Percentiles rank a stretch among this genome's conserved stretches.
phyloP scores from a whole-genome alignment of 192 early-diverging fungal species.

The Spizellomyces punctatus region DNA sequence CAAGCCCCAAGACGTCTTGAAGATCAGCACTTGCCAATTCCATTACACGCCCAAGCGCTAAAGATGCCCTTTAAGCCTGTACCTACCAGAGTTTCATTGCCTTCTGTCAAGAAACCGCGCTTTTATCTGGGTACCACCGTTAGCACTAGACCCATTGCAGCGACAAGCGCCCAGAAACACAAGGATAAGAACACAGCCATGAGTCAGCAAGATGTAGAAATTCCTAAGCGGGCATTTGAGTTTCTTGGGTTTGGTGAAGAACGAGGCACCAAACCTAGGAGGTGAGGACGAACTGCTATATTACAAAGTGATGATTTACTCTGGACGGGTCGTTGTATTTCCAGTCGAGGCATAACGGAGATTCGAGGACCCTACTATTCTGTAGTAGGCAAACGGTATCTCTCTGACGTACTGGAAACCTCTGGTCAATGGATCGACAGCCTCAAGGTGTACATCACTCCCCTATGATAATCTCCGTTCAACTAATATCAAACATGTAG shows the following conservation, averaged over 20 bases:
- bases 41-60: too few relatives aligned
- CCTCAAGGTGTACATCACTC: background rate
- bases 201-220: too few relatives aligned
- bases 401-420: constrained; percentile 2
- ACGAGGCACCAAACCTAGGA: background rate
- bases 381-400: constrained; percentile 1
- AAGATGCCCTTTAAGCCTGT: too few relatives aligned
- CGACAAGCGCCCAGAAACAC: too few relatives aligned
- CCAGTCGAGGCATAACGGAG: constrained; percentile 6
- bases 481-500: background rate
- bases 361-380: constrained; percentile 5
- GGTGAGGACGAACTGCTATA: background rate
- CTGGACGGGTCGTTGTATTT: background rate
- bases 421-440: background rate
- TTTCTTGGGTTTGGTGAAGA: background rate
- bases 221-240: background rate
- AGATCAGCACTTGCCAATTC: too few relatives aligned
- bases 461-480: too few relatives aligned
- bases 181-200: too few relatives aligned
- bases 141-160: too few relatives aligned
- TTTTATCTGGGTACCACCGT: too few relatives aligned
- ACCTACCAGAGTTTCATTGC: too few relatives aligned
- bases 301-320: background rate
- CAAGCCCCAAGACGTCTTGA: too few relatives aligned
- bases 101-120: too few relatives aligned